Evolutionary conservation across 192 early-diverging fungal species (phyloP), one percentile per base, ranked within the genome.

Genomic region (Spinellus fusiger): DNA sequence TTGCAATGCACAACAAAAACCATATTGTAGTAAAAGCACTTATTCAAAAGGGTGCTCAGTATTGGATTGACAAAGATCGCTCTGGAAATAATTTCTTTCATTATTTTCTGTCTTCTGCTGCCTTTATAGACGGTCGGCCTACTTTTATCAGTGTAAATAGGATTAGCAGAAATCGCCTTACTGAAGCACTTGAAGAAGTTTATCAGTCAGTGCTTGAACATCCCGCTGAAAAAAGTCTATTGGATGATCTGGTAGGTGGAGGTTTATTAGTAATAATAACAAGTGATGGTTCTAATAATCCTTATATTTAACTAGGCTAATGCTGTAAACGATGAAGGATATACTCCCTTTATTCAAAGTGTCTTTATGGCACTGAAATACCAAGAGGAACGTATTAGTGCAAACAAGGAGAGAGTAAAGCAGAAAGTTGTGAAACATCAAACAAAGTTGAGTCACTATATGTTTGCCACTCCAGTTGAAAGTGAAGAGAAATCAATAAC

Each of bases 31-130:
- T 67, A 1, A 33, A 27, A 46, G 34, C 50, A 15, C 61, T 73
- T 2, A 60, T 73, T 13, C 12, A 65, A 37, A 32, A 49, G 33
- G 71, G 66, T 22, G 71, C 71, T 12, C 34, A 55, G 32, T 61
- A 55, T 20, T 64, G 53, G 37, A 22, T 13, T 5, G 61, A 56
- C 26, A 34, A 25, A 13, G 51, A 50, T 10, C 13, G 23, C 20
- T 22, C 37, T 7, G 66, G 58, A 2, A 49, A 67, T 20, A 64
- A 59, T 16, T 53, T 73, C 7, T 73, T 73, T 56, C 71, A 73
- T 56, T 68, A 64, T 23, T 27, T 73, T 25, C 53, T 68, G 2
- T 5, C 47, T 28, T 16, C 49, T 22, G 18, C 55, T 13, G 44
- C 55, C 2, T 15, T 8, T 4, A 32, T 59, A 16, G 66, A 73